Evolutionary conservation across 2,329 filamentous ascomycete species (phyloP).

Genomic region (Penicillium corylophilum): DNA sequence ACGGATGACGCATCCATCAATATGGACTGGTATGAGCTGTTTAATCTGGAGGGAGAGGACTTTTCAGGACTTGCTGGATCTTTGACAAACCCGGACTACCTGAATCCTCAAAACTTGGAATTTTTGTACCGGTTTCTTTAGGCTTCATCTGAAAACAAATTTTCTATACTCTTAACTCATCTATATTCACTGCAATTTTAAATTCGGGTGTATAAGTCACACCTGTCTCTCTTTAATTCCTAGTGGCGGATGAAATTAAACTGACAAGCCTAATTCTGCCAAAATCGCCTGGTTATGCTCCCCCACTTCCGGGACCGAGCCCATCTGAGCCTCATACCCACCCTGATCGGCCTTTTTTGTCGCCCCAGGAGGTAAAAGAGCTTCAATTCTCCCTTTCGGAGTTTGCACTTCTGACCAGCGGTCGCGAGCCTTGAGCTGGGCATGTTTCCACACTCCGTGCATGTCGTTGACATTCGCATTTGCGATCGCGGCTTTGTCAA

Average conservation of each 20-base stretch:
- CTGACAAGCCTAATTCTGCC: conserved; percentile 42
- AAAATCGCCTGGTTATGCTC: conserved; percentile 53
- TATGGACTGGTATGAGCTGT: conserved; percentile 32
- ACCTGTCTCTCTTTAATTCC: too few species aligned
- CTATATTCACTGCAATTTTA: background rate
- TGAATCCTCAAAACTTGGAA: conserved; percentile 33
- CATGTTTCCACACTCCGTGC: conserved; percentile 55
- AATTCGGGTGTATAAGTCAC: background rate
- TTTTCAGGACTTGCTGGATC: conserved; percentile 29
- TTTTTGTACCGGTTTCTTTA: conserved; percentile 33
- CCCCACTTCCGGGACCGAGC: conserved; percentile 49
- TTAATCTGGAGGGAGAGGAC: conserved; percentile 31
- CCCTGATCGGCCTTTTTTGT: conserved; percentile 29
- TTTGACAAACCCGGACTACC: conserved; percentile 30
- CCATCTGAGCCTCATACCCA: conserved; percentile 24
- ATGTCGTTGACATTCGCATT: conserved; percentile 59
- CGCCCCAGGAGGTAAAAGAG: conserved; percentile 51
- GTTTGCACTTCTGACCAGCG: conserved; percentile 55
- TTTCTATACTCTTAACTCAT: too few species aligned
- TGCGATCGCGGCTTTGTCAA: conserved; percentile 53
- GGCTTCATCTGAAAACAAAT: background rate
- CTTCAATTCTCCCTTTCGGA: conserved; percentile 47
- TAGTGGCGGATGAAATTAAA: too few species aligned
- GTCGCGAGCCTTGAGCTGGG: conserved; percentile 51
- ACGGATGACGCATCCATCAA: conserved; percentile 18